phyloP scores from a whole-genome alignment of 2,329 filamentous ascomycete genomes.

The Apiospora pterosperma region DNA sequence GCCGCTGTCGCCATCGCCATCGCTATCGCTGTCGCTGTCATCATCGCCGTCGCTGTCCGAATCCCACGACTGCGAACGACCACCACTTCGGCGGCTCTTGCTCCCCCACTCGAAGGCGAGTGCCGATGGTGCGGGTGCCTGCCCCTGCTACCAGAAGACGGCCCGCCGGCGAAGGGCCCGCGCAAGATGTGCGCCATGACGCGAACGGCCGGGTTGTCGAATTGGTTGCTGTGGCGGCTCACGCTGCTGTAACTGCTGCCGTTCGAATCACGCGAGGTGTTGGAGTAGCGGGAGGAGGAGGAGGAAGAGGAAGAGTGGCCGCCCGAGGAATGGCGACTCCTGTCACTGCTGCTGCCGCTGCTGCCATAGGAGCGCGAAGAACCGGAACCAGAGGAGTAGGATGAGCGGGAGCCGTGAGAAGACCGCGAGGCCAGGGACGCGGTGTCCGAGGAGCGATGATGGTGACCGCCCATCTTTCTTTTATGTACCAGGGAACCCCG shows the following conservation, averaged over 20 bases:
- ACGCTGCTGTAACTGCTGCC: constrained; percentile 19
- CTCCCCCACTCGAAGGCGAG: background rate
- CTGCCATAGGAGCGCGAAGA: background rate
- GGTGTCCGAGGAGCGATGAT: background rate
- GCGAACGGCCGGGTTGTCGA: constrained; percentile 18
- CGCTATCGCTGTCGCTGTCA: background rate
- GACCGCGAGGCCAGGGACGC: background rate
- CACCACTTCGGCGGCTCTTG: background rate
- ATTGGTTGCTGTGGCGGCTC: constrained; percentile 20
- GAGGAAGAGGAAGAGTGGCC: background rate
- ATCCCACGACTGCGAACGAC: background rate
- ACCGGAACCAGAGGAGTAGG: background rate
- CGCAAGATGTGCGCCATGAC: constrained; percentile 26
- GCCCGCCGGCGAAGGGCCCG: constrained; percentile 22
- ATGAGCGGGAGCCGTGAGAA: background rate
- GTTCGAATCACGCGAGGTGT: background rate
- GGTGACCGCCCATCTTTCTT: background rate
- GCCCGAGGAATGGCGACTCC: background rate
- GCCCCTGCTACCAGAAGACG: background rate
- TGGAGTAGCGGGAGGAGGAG: background rate
- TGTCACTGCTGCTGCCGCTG: background rate
- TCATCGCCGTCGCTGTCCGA: background rate
- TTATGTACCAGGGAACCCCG: background rate
- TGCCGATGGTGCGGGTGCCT: background rate
- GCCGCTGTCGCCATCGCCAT: background rate